These are phyloP conservation scores for Tuber magnatum DNA, from an alignment of 495 filamentous ascomycete species.

Conservation along the genomic window DNA sequence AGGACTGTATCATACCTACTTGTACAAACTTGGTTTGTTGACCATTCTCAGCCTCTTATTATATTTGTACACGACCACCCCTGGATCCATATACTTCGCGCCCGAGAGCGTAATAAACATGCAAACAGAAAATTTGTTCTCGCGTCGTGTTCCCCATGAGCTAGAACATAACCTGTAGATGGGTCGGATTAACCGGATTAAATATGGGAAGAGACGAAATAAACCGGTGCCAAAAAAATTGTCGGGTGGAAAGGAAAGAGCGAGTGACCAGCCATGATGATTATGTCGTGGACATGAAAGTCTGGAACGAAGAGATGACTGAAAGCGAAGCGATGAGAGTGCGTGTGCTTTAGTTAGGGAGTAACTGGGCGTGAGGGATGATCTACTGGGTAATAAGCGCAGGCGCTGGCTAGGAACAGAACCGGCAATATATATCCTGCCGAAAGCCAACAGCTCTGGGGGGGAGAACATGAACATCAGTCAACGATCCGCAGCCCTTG, in stretches of 20 bases:
- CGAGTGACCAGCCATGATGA: neutral
- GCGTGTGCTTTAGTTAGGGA: neutral
- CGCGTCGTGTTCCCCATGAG: neutral
- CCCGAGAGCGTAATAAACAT: neutral
- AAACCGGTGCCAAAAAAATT: neutral
- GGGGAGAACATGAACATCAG: neutral
- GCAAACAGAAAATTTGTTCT: neutral
- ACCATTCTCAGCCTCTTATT: slow-evolving; percentile 1
- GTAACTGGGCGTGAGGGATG: neutral
- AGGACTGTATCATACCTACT: neutral
- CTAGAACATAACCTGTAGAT: neutral
- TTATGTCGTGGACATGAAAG: neutral
- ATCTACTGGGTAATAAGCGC: neutral
- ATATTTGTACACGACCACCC: neutral
- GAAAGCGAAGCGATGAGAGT: neutral
- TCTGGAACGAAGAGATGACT: neutral
- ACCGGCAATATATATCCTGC: neutral
- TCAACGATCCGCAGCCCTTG: neutral
- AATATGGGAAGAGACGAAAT: neutral
- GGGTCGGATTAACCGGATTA: neutral
- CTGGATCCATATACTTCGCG: neutral
- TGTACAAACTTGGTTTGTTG: neutral
- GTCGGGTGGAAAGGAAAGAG: neutral
- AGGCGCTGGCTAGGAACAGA: neutral
- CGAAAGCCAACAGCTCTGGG: neutral